phyloP scores from a whole-genome alignment of 352 stramenopile species.

The Globisporangium recalcitrans region DNA sequence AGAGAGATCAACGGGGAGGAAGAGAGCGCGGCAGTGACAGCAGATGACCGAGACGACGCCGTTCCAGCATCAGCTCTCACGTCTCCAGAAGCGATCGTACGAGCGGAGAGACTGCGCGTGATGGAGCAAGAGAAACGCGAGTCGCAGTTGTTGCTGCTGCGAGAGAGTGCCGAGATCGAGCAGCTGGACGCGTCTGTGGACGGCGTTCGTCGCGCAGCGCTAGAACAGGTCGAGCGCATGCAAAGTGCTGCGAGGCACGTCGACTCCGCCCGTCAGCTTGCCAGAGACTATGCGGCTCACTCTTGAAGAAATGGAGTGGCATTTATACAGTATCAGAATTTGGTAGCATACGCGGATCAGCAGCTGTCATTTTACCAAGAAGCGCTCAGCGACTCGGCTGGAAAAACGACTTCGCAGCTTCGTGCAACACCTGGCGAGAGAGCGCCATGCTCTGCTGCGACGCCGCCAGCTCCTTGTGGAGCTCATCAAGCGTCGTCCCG shows the following conservation, averaged over 20 bases:
- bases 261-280: constrained; percentile 29
- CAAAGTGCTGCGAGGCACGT: constrained; percentile 30
- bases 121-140: constrained; percentile 51
- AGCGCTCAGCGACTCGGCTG: constrained; percentile 20
- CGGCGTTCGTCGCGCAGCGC: constrained; percentile 38
- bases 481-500: constrained; percentile 53
- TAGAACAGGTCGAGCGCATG: constrained; percentile 39
- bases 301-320: neutral
- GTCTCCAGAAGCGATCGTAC: constrained; percentile 36
- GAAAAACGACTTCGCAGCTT: constrained; percentile 69
- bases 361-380: neutral
- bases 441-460: constrained; percentile 68
- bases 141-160: constrained; percentile 32
- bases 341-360: neutral
- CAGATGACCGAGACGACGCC: constrained; percentile 7
- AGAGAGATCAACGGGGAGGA: constrained; percentile 1
- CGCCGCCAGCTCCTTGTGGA: constrained; percentile 54
- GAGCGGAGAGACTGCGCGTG: constrained; percentile 36
- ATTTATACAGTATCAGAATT: neutral
- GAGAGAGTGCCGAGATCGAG: constrained; percentile 36
- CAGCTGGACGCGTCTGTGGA: constrained; percentile 36
- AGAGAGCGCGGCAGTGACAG: neutral
- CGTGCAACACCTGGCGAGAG: constrained; percentile 57
- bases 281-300: constrained; percentile 32
- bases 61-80: neutral